Base-by-base conservation (phyloP, 306 rosid genomes). In the Quercus dentata region DNA sequence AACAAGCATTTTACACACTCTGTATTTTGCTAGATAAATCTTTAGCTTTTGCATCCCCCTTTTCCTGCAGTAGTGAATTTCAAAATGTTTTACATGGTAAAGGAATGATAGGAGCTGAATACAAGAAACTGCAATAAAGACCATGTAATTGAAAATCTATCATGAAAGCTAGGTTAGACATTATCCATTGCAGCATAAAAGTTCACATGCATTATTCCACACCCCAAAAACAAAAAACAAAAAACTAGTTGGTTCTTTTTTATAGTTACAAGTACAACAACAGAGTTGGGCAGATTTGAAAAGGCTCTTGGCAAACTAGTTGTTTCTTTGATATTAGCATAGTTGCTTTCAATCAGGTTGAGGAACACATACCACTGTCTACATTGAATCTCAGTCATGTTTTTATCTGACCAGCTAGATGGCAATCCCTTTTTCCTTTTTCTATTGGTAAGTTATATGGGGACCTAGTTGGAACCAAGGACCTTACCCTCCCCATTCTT, bases 11-110 rank as follows among this genome's bases (percentile, higher is more conserved):
- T 87, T 84, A 91, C 67, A 96, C 97, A 78, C 83, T 91, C 85
- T 91, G 97, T 82, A 87, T 85, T 88, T 96, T 96, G 94, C 88
- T 88, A 25, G 98, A 87, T 25, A 81, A 51, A 49, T 90, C 98
- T 83, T 88, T 92, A 76, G 87, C 87, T 86, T 89, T 93, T 12
- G 64, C 44, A 52, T 81, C 98, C 68, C 89, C 97, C 74, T 87
- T 92, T 78, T 83, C 97, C 99, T 96, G 89, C 87, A 81, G 56
- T 75, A 71, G 19, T 58, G 67, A 59, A 62, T 41, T 69, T 52
- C 67, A 30, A 33, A n/a, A 35, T 3, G 27, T 13, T 25, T 25
- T 21, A 59, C 69, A 72, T 35, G 52, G 18, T 3, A 68, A 68
- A 1, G 52, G 15, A 67, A 67, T 35, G 7, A 68, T 35, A 35